These are phyloP conservation scores for Quercus wislizeni DNA, from an alignment of 306 rosid genomes.

Conservation along the genomic window DNA sequence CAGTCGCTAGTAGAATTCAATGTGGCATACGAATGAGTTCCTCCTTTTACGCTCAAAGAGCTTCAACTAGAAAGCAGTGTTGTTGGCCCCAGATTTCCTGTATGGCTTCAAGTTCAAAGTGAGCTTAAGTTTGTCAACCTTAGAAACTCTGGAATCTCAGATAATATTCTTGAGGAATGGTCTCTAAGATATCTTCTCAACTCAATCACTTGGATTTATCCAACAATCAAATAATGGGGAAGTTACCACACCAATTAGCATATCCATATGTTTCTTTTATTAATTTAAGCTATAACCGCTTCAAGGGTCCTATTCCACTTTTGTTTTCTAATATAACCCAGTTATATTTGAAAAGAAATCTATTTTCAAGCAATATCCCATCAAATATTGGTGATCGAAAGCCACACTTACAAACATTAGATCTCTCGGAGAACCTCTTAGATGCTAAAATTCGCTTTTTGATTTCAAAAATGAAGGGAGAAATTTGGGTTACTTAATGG, in stretches of 20 bases:
- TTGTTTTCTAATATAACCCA: no score
- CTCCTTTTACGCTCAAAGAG: constrained; percentile 5
- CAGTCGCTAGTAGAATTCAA: neutral
- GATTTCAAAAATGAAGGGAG: neutral
- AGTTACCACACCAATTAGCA: no score
- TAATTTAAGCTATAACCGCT: no score
- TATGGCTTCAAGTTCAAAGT: constrained; percentile 20
- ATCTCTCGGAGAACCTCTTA: neutral
- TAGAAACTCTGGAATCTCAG: neutral
- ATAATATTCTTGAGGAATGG: neutral
- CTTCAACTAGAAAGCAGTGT: neutral
- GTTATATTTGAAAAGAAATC: neutral
- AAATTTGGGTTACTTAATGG: no score
- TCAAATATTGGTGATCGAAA: neutral
- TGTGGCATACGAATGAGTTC: neutral
- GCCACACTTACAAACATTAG: neutral
- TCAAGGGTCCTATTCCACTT: no score
- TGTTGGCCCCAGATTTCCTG: constrained; percentile 15
- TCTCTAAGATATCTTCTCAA: neutral
- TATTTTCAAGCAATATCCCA: constrained; percentile 20
- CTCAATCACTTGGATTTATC: neutral
- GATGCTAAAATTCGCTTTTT: constrained; percentile 2
- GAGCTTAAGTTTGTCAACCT: neutral
- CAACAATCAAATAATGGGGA: constrained; percentile 6
- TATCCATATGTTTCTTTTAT: neutral